Percentiles rank a stretch among this genome's conserved stretches.
Conservation (phyloP, 306 rosid genomes). For the Ormosia semicastrata region DNA sequence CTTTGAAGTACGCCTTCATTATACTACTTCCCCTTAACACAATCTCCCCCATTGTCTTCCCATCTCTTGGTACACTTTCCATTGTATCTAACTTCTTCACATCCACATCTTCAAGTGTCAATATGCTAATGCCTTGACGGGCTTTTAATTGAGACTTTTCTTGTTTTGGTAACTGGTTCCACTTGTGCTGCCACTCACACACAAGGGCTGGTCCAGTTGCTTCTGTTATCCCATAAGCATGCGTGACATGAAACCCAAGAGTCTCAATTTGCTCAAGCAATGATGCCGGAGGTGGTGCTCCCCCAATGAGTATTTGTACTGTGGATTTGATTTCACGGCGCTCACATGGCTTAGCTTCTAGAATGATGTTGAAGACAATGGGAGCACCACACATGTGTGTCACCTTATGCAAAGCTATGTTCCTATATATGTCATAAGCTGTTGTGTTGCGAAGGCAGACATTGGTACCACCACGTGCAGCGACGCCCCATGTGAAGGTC, state of each 20-base stretch:
- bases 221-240: slow-evolving; percentile 68
- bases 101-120: slow-evolving; percentile 57
- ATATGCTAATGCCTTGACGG: slow-evolving; percentile 55
- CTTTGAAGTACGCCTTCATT: slow-evolving; percentile 70
- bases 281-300: slow-evolving; percentile 67
- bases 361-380: slow-evolving; percentile 54
- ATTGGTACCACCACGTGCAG: slow-evolving; percentile 75
- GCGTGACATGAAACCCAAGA: slow-evolving; percentile 63
- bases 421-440: slow-evolving; percentile 43
- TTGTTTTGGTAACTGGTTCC: slow-evolving; percentile 42
- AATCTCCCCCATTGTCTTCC: slow-evolving; percentile 66
- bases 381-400: slow-evolving; percentile 87
- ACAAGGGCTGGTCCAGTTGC: slow-evolving; percentile 64
- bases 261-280: slow-evolving; percentile 48
- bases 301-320: slow-evolving; percentile 60
- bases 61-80: slow-evolving; percentile 55
- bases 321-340: background rate
- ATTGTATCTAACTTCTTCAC: slow-evolving; percentile 53
- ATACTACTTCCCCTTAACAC: slow-evolving; percentile 57
- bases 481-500: slow-evolving; percentile 78
- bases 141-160: slow-evolving; percentile 52
- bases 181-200: slow-evolving; percentile 69
- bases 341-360: slow-evolving; percentile 42
- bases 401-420: slow-evolving; percentile 42
- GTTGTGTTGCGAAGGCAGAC: slow-evolving; percentile 53